Conservation (phyloP, 169 alveolate species). For the Plasmodium inui region DNA sequence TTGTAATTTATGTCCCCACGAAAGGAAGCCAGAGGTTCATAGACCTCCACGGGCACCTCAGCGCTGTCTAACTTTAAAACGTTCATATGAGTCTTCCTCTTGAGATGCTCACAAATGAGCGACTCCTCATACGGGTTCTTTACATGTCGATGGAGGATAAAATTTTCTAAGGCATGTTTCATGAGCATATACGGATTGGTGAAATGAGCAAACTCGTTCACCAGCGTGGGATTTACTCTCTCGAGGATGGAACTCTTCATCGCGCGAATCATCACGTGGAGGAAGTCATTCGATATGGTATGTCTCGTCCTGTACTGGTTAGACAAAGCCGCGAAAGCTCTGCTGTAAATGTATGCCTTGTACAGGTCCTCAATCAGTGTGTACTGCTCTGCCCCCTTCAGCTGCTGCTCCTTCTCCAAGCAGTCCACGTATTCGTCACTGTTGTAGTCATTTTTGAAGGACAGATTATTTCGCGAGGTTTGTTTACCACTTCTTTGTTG, state of each 20-base stretch:
- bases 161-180: constrained; percentile 34
- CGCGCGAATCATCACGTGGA: constrained; percentile 32
- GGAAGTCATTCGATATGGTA: constrained; percentile 31
- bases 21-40: constrained; percentile 84
- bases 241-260: constrained; percentile 34
- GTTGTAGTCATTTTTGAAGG: constrained; percentile 5
- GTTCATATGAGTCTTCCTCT: constrained; percentile 10
- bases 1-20: constrained; percentile 74
- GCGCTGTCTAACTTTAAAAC: constrained; percentile 66
- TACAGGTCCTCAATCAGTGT: constrained; percentile 62
- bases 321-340: constrained; percentile 18
- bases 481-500: constrained; percentile 44
- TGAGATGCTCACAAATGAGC: constrained; percentile 19
- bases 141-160: constrained; percentile 35
- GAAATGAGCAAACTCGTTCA: constrained; percentile 51
- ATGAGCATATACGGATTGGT: constrained; percentile 62
- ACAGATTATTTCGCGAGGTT: constrained; percentile 6
- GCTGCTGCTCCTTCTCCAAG: constrained; percentile 32
- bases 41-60: constrained; percentile 80
- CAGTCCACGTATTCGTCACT: constrained; percentile 1
- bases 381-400: constrained; percentile 41
- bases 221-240: constrained; percentile 39
- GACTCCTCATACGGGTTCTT: constrained; percentile 67
- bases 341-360: constrained; percentile 53
- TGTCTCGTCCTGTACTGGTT: constrained; percentile 45